Evolutionary conservation across 139 green algal species (phyloP).

Genomic region (Micromonas pusilla): DNA sequence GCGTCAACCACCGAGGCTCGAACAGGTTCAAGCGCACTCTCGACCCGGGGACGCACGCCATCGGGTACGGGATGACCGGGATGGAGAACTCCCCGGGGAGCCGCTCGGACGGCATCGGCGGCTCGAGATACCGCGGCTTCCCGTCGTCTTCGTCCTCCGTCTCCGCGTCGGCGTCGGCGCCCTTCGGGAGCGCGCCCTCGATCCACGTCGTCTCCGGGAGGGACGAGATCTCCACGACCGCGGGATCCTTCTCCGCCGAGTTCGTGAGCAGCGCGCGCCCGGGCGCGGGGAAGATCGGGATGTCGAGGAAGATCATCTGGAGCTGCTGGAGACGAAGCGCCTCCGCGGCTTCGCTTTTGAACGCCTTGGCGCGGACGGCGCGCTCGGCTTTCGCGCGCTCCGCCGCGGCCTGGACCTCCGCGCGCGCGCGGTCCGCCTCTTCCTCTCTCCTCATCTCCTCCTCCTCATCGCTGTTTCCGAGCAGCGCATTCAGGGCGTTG

Average conservation of each 20-base stretch:
- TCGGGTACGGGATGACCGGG: slow-evolving; percentile 2
- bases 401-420: not conserved
- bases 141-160: not conserved
- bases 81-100: slow-evolving; percentile 12
- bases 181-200: no score
- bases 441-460: not conserved
- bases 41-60: not conserved
- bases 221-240: no score
- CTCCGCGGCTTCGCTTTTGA: not conserved
- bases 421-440: not conserved
- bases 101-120: no score
- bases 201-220: no score
- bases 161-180: not conserved
- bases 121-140: no score
- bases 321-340: not conserved
- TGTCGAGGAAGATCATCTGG: not conserved
- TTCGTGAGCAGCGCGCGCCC: not conserved
- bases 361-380: not conserved
- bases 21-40: slow-evolving; percentile 6
- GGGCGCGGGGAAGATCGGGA: not conserved
- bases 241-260: not conserved
- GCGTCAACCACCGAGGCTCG: slow-evolving; percentile 23
- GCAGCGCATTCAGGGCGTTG: not conserved
- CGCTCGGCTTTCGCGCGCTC: not conserved
- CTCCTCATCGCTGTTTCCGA: not conserved